Conservation (phyloP, 2,329 filamentous ascomycete species). For the Hypoxylon sp. region DNA sequence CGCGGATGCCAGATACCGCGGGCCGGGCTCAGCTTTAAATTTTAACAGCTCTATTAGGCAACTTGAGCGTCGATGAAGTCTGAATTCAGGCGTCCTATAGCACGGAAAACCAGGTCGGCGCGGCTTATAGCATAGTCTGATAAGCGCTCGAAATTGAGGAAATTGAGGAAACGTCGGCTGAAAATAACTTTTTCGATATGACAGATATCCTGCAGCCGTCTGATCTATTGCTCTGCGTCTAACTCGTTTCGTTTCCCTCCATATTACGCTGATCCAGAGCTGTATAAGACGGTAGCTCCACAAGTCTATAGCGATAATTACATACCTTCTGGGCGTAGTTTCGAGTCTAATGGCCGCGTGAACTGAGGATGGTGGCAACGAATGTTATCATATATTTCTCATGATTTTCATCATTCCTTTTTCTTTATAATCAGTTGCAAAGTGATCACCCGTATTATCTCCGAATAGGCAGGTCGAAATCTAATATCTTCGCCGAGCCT, state of each 20-base stretch:
- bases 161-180: neutral
- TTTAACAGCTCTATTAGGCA: slow-evolving; percentile 11
- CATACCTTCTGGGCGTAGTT: slow-evolving; percentile 10
- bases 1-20: slow-evolving; percentile 30
- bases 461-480: slow-evolving; percentile 42
- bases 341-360: slow-evolving; percentile 4
- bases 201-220: neutral
- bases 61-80: slow-evolving; percentile 6
- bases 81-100: slow-evolving; percentile 11
- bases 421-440: slow-evolving; percentile 21
- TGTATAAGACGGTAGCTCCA: slow-evolving; percentile 9
- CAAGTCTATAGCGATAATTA: slow-evolving; percentile 6
- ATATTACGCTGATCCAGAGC: slow-evolving; percentile 15
- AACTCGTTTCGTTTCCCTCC: slow-evolving; percentile 13
- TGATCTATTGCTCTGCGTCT: slow-evolving; percentile 4
- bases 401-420: slow-evolving; percentile 2
- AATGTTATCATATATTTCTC: slow-evolving; percentile 40
- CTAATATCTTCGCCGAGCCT: slow-evolving; percentile 15
- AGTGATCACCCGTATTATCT: slow-evolving; percentile 31
- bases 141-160: slow-evolving; percentile 12
- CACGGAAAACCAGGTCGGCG: slow-evolving; percentile 1
- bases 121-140: neutral
- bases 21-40: slow-evolving; percentile 20
- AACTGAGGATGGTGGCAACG: slow-evolving; percentile 18
- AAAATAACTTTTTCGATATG: neutral